Percentiles rank a stretch among this genome's conserved stretches.
Conservation (phyloP, 805 yeast genomes). For the Torulaspora maleeae region DNA sequence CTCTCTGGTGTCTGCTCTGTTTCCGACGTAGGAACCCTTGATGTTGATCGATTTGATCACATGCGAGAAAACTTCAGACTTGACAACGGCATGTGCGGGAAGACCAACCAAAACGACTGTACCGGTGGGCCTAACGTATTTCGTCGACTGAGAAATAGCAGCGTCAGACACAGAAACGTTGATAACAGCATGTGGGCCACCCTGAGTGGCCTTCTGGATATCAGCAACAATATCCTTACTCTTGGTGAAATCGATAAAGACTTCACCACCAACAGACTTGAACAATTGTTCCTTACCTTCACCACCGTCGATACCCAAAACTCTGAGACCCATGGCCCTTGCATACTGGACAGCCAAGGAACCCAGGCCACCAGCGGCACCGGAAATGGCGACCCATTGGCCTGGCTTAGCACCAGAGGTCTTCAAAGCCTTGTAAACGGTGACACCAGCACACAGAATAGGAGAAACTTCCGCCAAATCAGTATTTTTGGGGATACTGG, state of each 20-base stretch:
- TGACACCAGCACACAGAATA: conserved; percentile 58
- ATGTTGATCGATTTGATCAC: conserved; percentile 68
- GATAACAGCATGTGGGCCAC: conserved; percentile 71
- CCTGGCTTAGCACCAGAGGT: conserved; percentile 48
- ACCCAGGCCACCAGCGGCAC: conserved; percentile 63
- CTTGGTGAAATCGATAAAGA: conserved; percentile 50
- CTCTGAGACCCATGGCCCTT: conserved; percentile 53
- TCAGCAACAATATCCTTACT: conserved; percentile 49
- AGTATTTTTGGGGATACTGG: conserved; percentile 64
- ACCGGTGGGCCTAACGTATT: conserved; percentile 60
- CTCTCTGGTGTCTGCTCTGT: conserved; percentile 76
- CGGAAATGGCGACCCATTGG: conserved; percentile 55
- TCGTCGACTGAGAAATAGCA: conserved; percentile 54
- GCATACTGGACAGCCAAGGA: conserved; percentile 57
- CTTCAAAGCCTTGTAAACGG: conserved; percentile 57
- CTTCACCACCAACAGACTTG: conserved; percentile 49
- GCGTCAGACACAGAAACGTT: conserved; percentile 64
- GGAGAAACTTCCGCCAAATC: conserved; percentile 71
- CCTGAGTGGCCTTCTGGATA: conserved; percentile 50
- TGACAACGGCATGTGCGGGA: conserved; percentile 70
- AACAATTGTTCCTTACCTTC: conserved; percentile 45
- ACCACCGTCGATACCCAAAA: conserved; percentile 54
- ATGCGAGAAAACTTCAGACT: conserved; percentile 61
- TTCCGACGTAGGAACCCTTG: conserved; percentile 81
- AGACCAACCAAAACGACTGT: conserved; percentile 68